Evolutionary conservation across 2,329 filamentous ascomycete genomes (phyloP).

Genomic region (Trichoderma citrinoviride): DNA sequence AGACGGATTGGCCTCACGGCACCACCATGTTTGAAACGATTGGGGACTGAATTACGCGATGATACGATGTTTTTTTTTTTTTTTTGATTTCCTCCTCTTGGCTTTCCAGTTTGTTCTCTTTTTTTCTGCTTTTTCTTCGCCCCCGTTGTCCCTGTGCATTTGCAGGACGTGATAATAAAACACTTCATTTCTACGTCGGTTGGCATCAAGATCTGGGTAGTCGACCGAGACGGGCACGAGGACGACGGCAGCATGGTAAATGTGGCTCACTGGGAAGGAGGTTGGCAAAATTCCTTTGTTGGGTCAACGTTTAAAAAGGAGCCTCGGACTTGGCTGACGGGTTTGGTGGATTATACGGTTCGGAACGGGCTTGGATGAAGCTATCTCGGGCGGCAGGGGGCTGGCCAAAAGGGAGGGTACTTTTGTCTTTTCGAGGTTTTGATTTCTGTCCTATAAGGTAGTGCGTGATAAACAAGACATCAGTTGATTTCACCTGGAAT

Average conservation of each 20-base stretch:
- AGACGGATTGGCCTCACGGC: conserved; percentile 43
- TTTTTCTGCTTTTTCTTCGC: background rate
- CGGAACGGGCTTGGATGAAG: conserved; percentile 11
- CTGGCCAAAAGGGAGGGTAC: background rate
- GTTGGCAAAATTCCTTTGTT: conserved; percentile 12
- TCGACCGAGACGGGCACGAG: background rate
- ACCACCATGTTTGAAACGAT: conserved; percentile 30
- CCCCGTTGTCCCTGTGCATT: too few species aligned
- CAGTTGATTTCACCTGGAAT: background rate
- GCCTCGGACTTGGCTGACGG: conserved; percentile 1
- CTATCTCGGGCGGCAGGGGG: conserved; percentile 1
- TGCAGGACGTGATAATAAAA: background rate
- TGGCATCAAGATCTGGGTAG: background rate
- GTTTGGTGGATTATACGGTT: conserved; percentile 13
- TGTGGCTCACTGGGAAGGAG: conserved; percentile 3
- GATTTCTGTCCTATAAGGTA: background rate
- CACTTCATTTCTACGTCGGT: background rate
- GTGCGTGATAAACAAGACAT: conserved; percentile 14
- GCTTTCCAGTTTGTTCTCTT: background rate
- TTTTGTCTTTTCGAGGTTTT: background rate
- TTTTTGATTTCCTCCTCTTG: conserved; percentile 23
- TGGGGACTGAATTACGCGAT: conserved; percentile 20
- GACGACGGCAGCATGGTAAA: background rate
- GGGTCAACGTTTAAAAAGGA: background rate
- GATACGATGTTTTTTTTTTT: conserved; percentile 26